Conservation (phyloP, 2,329 filamentous ascomycete genomes). For the Thermothelomyces thermophilus region DNA sequence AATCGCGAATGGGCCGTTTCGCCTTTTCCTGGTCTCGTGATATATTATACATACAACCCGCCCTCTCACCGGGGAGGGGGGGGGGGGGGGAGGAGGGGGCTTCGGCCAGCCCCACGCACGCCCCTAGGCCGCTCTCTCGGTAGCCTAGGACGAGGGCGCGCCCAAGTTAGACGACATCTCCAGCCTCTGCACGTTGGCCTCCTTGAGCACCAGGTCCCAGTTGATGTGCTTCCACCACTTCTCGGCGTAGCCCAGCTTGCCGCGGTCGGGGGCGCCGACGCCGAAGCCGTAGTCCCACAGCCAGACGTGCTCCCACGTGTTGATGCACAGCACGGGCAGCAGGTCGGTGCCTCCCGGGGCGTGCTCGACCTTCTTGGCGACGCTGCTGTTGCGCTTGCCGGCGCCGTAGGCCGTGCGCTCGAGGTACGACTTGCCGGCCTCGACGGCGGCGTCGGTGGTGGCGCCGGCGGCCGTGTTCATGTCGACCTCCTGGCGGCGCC, state of each 20-base stretch:
- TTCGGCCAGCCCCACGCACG: no score
- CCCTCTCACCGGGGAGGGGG: no score
- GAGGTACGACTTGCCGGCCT: conserved; percentile 25
- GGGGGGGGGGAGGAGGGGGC: no score
- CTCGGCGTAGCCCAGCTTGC: conserved; percentile 70
- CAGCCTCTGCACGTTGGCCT: conserved; percentile 25
- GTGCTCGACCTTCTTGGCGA: conserved; percentile 15
- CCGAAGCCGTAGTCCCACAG: conserved; percentile 68
- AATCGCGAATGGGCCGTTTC: conserved; percentile 7
- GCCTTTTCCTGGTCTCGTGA: conserved; percentile 2
- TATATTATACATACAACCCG: conserved; percentile 12
- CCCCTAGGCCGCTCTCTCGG: not conserved
- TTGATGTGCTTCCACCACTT: conserved; percentile 85
- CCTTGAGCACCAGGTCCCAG: conserved; percentile 64
- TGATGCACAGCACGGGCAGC: conserved; percentile 78
- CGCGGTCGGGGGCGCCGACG: conserved; percentile 47
- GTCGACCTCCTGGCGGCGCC: conserved; percentile 62
- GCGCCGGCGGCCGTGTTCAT: conserved; percentile 56
- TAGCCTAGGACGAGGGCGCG: no score
- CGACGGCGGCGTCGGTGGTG: conserved; percentile 31
- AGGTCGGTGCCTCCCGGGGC: conserved; percentile 63
- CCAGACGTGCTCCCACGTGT: conserved; percentile 95
- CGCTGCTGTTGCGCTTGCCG: conserved; percentile 1
- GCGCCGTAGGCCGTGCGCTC: conserved; percentile 13
- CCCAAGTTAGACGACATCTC: conserved; percentile 12